These are phyloP conservation scores for Fusarium sp. DNA, from an alignment of 2,329 filamentous ascomycete genomes.

Conservation along the genomic window DNA sequence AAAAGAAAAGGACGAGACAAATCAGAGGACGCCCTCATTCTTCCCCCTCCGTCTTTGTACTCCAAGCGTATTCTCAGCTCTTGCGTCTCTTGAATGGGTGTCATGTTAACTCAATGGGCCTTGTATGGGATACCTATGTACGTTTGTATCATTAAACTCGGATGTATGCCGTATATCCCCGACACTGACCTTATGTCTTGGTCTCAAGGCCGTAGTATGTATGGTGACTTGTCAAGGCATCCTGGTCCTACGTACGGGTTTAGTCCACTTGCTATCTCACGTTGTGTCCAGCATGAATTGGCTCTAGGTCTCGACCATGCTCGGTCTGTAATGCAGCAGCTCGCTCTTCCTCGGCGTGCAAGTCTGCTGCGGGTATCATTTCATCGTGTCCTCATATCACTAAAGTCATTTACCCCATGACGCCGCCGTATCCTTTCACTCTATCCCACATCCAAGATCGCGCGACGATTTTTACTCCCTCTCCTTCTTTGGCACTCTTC, in stretches of 20 bases:
- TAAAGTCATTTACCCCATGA: conserved; percentile 11
- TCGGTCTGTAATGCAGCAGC: not conserved
- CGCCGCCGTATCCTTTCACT: not conserved
- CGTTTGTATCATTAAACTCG: not conserved
- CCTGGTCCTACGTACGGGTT: not conserved
- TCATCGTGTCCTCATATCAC: conserved; percentile 25
- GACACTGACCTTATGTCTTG: not conserved
- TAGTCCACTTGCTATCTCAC: not conserved
- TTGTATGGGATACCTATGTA: not conserved
- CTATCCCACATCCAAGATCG: not conserved
- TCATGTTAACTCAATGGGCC: not conserved
- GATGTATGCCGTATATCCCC: not conserved
- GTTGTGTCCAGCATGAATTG: not conserved
- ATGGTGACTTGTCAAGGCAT: not conserved
- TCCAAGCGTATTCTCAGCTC: not conserved
- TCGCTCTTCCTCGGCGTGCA: not conserved
- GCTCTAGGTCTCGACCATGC: too few relatives aligned
- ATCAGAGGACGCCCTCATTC: conserved; percentile 8
- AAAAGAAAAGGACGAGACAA: conserved; percentile 21
- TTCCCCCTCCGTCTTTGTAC: conserved; percentile 1
- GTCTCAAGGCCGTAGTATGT: not conserved
- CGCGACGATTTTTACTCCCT: conserved; percentile 7
- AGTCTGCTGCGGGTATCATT: conserved; percentile 37
- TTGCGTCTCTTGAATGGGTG: not conserved
- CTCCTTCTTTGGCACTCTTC: conserved; percentile 43